Conservation (phyloP, 805 yeast species). For the Candida golubevii region DNA sequence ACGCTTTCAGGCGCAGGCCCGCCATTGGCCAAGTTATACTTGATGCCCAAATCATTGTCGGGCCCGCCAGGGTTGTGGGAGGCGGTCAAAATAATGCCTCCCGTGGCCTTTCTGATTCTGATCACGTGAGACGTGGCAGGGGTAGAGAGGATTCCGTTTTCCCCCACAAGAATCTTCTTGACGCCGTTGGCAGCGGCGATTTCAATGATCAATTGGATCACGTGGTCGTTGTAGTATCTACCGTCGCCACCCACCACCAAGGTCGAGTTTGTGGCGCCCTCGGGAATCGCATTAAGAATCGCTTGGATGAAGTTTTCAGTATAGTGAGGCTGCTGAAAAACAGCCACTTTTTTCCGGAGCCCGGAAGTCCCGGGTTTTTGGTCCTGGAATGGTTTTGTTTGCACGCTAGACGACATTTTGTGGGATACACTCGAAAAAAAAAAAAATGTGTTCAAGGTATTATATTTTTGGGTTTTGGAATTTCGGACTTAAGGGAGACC, state of each 20-base stretch:
- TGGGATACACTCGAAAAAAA: neutral
- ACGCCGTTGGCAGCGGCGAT: slow-evolving; percentile 93
- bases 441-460: neutral
- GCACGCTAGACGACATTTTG: slow-evolving; percentile 26
- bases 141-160: slow-evolving; percentile 83
- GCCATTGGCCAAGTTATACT: slow-evolving; percentile 91
- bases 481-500: too few relatives aligned
- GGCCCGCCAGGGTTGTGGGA: slow-evolving; percentile 99
- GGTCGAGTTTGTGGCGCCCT: slow-evolving; percentile 69
- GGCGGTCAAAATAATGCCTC: slow-evolving; percentile 94
- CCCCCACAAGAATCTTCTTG: slow-evolving; percentile 78
- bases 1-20: slow-evolving; percentile 98
- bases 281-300: slow-evolving; percentile 81
- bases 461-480: too few relatives aligned
- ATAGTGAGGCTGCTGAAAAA: slow-evolving; percentile 74
- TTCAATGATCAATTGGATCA: slow-evolving; percentile 74
- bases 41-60: slow-evolving; percentile 85
- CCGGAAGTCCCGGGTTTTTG: slow-evolving; percentile 99
- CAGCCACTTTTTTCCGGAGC: slow-evolving; percentile 82
- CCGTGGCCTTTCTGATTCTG: slow-evolving; percentile 71
- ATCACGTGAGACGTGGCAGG: slow-evolving; percentile 96
- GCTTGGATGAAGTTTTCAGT: slow-evolving; percentile 94
- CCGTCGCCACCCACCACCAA: slow-evolving; percentile 97
- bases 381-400: slow-evolving; percentile 76
- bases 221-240: slow-evolving; percentile 79